Evolutionary conservation across 495 filamentous ascomycete genomes (phyloP), one percentile per base, ranked within the genome.

Genomic region (Aspergillus funiculosus): DNA sequence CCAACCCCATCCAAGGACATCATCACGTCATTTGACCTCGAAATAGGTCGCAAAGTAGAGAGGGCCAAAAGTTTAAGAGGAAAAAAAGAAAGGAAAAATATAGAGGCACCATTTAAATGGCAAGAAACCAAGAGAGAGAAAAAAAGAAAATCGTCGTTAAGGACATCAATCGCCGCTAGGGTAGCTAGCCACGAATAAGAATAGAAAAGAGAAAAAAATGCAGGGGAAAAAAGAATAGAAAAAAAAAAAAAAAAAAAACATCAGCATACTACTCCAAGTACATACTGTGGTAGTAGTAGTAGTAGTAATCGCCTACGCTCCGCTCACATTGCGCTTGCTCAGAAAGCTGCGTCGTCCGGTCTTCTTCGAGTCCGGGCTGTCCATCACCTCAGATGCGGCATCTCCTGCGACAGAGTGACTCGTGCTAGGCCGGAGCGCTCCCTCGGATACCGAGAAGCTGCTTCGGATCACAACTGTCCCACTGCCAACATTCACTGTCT

Each of bases 401-500:
- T 54, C 58, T 1, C 59, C 64, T 6, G 59, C 52, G 1, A 58
- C 64, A 9, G 66, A 70, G 42, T 68, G 63, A 22, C 63, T 62
- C 4, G 68, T 72, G 7, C 57, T 59, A 15, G 71, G 68, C 11
- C 70, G 56, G 6, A 68, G 52, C 2, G 30, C 39, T 17, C 44
- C 30, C 15, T 60, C 68, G 20, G 62, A 50, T 2, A 51, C 48
- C 21, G 57, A 50, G 46, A 89, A 94, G 46, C 69, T 75, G 40
- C 80, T 88, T 60, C 76, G 81, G 38, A 94, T 63, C 1, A 74
- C 68, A 11, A 92, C 82, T 1, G 60, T 74, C 7, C 88, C 86
- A 15, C 62, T 68, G 9, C 89, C 89, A 40, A 85, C 78, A 13
- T 62, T 69, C 22, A 98, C 66, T 10, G 73, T 54, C 73, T 90